Conservation (phyloP, 495 filamentous ascomycete species). For the Penicillium steckii region DNA sequence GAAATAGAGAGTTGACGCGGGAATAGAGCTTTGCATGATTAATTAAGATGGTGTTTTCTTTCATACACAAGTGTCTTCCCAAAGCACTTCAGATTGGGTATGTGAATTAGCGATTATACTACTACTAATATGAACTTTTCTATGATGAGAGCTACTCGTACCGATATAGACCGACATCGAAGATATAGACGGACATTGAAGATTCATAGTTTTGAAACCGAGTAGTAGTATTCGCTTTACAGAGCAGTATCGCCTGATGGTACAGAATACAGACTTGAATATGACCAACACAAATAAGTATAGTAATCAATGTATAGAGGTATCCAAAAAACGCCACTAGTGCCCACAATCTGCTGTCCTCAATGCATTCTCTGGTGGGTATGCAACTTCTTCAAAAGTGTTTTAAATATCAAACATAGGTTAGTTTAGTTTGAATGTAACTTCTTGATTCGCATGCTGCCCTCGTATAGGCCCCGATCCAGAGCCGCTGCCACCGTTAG, state of each 20-base stretch:
- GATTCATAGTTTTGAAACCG: too few species aligned
- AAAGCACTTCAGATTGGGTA: too few species aligned
- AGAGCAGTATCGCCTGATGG: constrained; percentile 7
- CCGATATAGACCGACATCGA: too few species aligned
- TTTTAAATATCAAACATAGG: neutral
- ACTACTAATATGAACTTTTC: too few species aligned
- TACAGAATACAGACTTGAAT: constrained; percentile 19
- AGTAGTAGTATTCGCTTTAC: too few species aligned
- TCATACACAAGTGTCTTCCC: too few species aligned
- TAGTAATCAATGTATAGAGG: constrained; percentile 24
- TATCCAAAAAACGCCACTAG: constrained; percentile 33
- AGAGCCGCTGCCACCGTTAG: constrained; percentile 93
- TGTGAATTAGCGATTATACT: too few species aligned
- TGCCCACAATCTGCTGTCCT: constrained; percentile 16
- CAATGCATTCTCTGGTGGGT: neutral
- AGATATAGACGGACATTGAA: neutral
- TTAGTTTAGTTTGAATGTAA: constrained; percentile 54
- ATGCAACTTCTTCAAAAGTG: neutral
- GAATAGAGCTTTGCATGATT: constrained; percentile 1
- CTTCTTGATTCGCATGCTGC: constrained; percentile 80
- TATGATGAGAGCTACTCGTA: too few species aligned
- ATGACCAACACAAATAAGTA: constrained; percentile 12
- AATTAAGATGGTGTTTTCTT: too few species aligned
- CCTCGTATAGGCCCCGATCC: constrained; percentile 90
- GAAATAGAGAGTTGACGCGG: constrained; percentile 11